phyloP scores from a whole-genome alignment of 495 filamentous ascomycete genomes.

The Aspergillus asperescens region DNA sequence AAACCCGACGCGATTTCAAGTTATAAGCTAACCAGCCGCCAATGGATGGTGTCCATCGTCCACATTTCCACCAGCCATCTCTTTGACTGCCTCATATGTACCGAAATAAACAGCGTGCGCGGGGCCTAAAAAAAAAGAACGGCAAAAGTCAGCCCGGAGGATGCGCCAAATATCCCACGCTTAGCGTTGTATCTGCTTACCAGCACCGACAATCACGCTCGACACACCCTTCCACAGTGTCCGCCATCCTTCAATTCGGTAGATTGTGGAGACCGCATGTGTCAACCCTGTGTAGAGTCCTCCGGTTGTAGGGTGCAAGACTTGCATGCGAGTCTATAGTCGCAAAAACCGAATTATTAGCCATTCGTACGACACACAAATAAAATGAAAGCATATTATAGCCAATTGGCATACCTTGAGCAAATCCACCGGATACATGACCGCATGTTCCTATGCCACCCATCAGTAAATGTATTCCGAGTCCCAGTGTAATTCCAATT shows the following conservation, averaged over 20 bases:
- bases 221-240: constrained; percentile 96
- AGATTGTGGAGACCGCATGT: constrained; percentile 87
- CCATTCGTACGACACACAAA: background rate
- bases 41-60: constrained; percentile 87
- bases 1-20: constrained; percentile 5
- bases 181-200: constrained; percentile 41
- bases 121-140: constrained; percentile 57
- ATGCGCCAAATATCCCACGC: constrained; percentile 2
- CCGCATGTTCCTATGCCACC: constrained; percentile 65
- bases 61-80: constrained; percentile 86
- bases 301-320: constrained; percentile 79
- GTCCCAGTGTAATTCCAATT: background rate
- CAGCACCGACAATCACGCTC: constrained; percentile 91
- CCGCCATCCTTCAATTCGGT: constrained; percentile 77
- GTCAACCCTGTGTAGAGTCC: constrained; percentile 87
- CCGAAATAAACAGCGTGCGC: constrained; percentile 98
- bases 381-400: background rate
- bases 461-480: constrained; percentile 15
- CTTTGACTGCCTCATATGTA: constrained; percentile 96
- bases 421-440: constrained; percentile 98
- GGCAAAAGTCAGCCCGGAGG: constrained; percentile 23
- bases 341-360: constrained; percentile 17
- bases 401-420: constrained; percentile 71
- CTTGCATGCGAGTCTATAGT: constrained; percentile 89
- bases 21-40: constrained; percentile 64